Evolutionary conservation across 2,329 filamentous ascomycete genomes (phyloP).

Genomic region (Aspergillus japonicus): DNA sequence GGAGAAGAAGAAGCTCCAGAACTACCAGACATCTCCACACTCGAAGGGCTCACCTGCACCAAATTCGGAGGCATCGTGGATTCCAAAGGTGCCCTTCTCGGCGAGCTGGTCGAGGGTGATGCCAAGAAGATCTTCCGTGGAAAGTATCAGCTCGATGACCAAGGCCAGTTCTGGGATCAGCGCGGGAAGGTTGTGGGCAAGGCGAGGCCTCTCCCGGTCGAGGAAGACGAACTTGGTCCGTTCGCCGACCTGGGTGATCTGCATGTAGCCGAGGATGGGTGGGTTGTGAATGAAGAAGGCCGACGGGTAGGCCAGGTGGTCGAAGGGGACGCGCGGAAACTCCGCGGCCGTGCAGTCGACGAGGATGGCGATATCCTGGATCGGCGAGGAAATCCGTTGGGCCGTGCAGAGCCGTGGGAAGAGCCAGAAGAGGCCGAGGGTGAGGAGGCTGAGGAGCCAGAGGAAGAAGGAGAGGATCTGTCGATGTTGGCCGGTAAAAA

Average conservation of each 20-base stretch:
- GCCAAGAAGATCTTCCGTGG: slow-evolving; percentile 57
- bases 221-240: slow-evolving; percentile 39
- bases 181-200: slow-evolving; percentile 63
- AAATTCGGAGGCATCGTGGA: slow-evolving; percentile 47
- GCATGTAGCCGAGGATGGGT: slow-evolving; percentile 48
- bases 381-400: slow-evolving; percentile 61
- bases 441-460: slow-evolving; percentile 40
- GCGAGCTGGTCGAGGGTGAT: slow-evolving; percentile 61
- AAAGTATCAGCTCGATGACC: slow-evolving; percentile 49
- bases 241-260: slow-evolving; percentile 50
- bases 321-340: slow-evolving; percentile 60
- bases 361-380: slow-evolving; percentile 64
- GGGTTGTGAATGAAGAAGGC: slow-evolving; percentile 50
- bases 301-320: slow-evolving; percentile 52
- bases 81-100: slow-evolving; percentile 48
- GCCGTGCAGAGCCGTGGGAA: slow-evolving; percentile 53
- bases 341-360: slow-evolving; percentile 59
- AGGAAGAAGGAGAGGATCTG: slow-evolving; percentile 51
- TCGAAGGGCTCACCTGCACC: slow-evolving; percentile 44
- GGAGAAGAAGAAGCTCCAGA: neutral
- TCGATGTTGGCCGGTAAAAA: slow-evolving; percentile 59
- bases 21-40: slow-evolving; percentile 35
- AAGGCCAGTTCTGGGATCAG: slow-evolving; percentile 64
- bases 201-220: slow-evolving; percentile 47
- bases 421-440: slow-evolving; percentile 46